Evolutionary conservation across 495 filamentous ascomycete species (phyloP), one percentile per base, ranked within the genome.

Genomic region (Parathielavia appendiculata): DNA sequence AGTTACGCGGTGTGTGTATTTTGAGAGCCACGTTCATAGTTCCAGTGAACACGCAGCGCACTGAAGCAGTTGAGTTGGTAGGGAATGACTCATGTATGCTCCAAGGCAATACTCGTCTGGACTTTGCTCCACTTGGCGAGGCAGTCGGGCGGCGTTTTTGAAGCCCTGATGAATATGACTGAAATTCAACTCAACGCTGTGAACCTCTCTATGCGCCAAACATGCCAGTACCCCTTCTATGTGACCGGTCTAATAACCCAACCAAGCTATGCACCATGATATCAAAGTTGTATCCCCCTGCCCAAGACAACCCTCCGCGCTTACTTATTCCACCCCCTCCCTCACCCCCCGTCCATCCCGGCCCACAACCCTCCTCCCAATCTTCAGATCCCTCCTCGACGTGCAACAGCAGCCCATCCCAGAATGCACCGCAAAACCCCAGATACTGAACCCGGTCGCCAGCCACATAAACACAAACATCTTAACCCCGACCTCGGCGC

Each of bases 391-490:
- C 59, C 85, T 65, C 57, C 77, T 69, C 34, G 76, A 81, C 36
- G 81, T 78, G 66, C 86, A 88, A 64, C 84, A 90, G 65, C 91
- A 96, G 63, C 83, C 86, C 72, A 89, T 76, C 4, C 84, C 81
- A 1, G 86, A 68, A 66, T 92, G 88, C 35, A 92, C 69, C 13
- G 90, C 67, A 63, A 86, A 93, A 0, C 83, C 84, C 47, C 88
- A 56, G 1, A 91, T 64, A 8, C 80, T 79, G 52, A 86, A 86
- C 0, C 72, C 86, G 0, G 81, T 76, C 0, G 85, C 90, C 36
- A 88, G 78, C 92, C 92, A 97, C 88, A 95, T 91, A 63, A 95
- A 95, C 0, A 76, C 86, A 65, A 95, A 81, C 91, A 97, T 95
- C 62, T 79, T 75, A 7, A 59, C 74, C 4, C 91, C 91, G 7